These are phyloP conservation scores for Fonsecaea erecta DNA, from an alignment of 2,329 filamentous ascomycete genomes.

Conservation along the genomic window DNA sequence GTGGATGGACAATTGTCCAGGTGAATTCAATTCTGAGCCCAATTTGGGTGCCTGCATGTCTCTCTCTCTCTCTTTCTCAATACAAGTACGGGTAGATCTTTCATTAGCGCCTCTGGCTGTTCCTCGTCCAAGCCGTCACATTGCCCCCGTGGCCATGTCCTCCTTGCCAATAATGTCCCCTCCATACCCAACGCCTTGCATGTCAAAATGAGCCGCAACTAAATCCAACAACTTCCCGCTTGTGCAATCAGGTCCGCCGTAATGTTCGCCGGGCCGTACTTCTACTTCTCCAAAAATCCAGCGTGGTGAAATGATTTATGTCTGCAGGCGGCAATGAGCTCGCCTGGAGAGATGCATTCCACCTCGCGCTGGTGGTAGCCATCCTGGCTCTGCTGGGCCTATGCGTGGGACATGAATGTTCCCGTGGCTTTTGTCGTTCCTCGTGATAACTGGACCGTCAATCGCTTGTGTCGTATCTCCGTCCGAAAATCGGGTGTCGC, in stretches of 20 bases:
- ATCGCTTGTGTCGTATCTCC: not conserved
- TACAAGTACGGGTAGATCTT: conserved; percentile 2
- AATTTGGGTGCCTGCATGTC: not conserved
- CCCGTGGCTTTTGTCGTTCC: not conserved
- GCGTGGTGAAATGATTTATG: not conserved
- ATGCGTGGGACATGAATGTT: not conserved
- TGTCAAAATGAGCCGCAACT: conserved; percentile 8
- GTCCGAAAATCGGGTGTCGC: not conserved
- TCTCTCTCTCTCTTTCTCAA: no score
- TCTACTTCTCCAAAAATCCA: not conserved
- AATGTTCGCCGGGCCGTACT: not conserved
- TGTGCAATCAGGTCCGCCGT: not conserved
- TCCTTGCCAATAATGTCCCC: not conserved
- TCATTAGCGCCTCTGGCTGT: conserved; percentile 4
- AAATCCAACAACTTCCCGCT: conserved; percentile 3
- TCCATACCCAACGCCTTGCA: conserved; percentile 29
- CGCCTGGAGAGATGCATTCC: not conserved
- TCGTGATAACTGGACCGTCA: not conserved
- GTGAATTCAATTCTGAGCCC: not conserved
- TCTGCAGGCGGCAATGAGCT: not conserved
- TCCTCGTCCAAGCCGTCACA: not conserved
- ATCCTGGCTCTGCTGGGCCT: not conserved
- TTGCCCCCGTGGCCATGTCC: conserved; percentile 10
- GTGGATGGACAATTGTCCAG: not conserved
- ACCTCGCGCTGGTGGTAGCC: not conserved